These are phyloP conservation scores for Alopecurus myosuroides DNA, from an alignment of 176 grass and related monocot species.

Conservation along the genomic window DNA sequence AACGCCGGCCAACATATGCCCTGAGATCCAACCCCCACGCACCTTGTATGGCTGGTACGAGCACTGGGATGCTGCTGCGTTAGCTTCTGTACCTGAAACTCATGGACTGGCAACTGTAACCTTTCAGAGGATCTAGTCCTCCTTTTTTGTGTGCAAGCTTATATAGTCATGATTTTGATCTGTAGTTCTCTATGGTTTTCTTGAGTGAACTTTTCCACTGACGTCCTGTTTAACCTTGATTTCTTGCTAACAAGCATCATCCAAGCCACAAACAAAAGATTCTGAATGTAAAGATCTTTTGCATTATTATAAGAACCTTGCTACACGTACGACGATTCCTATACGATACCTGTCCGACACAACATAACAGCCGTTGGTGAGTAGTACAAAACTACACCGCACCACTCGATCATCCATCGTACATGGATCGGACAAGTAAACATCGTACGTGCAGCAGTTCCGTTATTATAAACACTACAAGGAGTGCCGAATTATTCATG, in stretches of 20 bases:
- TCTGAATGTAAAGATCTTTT: neutral
- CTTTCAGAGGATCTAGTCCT: neutral
- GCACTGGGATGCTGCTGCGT: neutral
- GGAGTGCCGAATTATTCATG: neutral
- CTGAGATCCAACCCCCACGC: neutral
- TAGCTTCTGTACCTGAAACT: neutral
- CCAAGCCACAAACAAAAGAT: neutral
- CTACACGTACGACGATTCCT: too few relatives aligned
- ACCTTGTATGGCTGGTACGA: neutral
- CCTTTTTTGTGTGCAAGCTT: neutral
- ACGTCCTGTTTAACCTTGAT: neutral
- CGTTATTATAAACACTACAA: neutral
- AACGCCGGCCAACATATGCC: neutral
- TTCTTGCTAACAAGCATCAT: neutral
- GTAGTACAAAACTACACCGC: too few relatives aligned
- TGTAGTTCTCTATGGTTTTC: neutral
- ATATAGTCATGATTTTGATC: neutral
- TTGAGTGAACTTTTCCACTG: neutral
- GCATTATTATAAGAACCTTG: neutral
- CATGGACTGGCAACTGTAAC: neutral
- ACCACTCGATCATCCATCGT: too few relatives aligned
- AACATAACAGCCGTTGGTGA: too few relatives aligned
- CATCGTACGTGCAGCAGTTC: too few relatives aligned
- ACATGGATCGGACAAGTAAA: too few relatives aligned
- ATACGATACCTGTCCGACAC: too few relatives aligned